phyloP scores from a whole-genome alignment of 2,329 filamentous ascomycete genomes.

The Bisporella sp. region DNA sequence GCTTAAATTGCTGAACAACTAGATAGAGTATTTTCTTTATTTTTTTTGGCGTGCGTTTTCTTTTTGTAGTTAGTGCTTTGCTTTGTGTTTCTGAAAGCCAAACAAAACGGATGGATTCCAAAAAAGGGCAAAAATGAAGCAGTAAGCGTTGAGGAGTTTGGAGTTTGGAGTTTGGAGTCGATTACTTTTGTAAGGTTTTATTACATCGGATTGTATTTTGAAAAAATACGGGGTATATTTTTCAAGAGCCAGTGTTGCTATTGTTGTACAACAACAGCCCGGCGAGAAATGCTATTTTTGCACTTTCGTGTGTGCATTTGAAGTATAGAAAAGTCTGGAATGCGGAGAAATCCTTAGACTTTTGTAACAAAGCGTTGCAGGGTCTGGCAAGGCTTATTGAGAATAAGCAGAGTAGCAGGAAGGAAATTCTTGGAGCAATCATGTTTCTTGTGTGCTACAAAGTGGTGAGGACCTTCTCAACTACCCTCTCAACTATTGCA shows the following conservation, averaged over 20 bases:
- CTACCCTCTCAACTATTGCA: conserved; percentile 1
- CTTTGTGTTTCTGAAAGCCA: no score
- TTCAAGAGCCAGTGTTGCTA: conserved; percentile 54
- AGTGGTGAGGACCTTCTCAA: conserved; percentile 39
- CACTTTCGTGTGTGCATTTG: conserved; percentile 75
- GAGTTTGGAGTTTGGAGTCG: conserved; percentile 28
- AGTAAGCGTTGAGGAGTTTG: no score
- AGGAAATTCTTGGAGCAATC: conserved; percentile 53
- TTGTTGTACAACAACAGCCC: conserved; percentile 46
- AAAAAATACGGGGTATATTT: conserved; percentile 55
- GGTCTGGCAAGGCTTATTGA: conserved; percentile 50
- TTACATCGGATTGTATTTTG: conserved; percentile 59
- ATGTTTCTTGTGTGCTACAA: conserved; percentile 58
- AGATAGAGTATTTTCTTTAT: no score
- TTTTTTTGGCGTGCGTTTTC: no score
- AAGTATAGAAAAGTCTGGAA: conserved; percentile 54
- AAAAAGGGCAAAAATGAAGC: no score
- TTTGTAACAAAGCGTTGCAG: conserved; percentile 53
- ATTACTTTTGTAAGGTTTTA: conserved; percentile 58
- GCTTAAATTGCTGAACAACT: no score
- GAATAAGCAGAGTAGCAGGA: conserved; percentile 40
- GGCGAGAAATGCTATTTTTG: conserved; percentile 77
- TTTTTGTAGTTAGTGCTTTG: no score
- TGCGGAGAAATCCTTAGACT: conserved; percentile 47
- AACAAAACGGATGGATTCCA: no score